Conservation (phyloP, 345 rosid genomes). For the Populus ilicifolia region DNA sequence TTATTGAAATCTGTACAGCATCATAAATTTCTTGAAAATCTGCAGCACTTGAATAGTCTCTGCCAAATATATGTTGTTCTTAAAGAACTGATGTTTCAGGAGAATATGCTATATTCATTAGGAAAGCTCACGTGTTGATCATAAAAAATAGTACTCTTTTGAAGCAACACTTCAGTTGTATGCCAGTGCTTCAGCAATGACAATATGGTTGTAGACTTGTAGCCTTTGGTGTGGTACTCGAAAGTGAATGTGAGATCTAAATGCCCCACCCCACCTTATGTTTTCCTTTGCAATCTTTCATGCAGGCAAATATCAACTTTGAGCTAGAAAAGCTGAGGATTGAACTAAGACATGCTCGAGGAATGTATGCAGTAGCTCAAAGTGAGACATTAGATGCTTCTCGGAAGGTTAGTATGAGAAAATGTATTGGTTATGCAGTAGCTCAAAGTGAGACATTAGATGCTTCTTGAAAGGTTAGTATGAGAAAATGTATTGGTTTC, state of each 20-base stretch:
- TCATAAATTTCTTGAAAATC: background rate
- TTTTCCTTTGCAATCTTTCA: constrained; percentile 4
- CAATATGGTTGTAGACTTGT: no score
- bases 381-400: constrained; percentile 75
- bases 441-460: constrained; percentile 75
- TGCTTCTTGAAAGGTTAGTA: constrained; percentile 73
- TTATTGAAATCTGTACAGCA: background rate
- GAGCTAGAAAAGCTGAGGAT: constrained; percentile 86
- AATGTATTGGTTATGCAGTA: constrained; percentile 52
- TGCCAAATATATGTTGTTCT: background rate
- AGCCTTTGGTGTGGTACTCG: no score
- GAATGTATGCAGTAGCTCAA: constrained; percentile 73
- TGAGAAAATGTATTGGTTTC: constrained; percentile 5
- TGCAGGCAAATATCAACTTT: constrained; percentile 50
- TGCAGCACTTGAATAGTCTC: background rate
- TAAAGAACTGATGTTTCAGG: background rate
- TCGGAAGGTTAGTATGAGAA: constrained; percentile 51
- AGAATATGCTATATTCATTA: background rate
- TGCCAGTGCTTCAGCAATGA: no score
- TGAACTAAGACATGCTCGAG: constrained; percentile 75
- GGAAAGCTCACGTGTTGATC: background rate
- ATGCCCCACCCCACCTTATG: background rate
- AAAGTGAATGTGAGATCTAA: no score
- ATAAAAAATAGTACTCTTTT: background rate
- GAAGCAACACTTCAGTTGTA: background rate